These are phyloP conservation scores for Eruca vesicaria DNA, from an alignment of 441 rosid genomes.

Conservation along the genomic window DNA sequence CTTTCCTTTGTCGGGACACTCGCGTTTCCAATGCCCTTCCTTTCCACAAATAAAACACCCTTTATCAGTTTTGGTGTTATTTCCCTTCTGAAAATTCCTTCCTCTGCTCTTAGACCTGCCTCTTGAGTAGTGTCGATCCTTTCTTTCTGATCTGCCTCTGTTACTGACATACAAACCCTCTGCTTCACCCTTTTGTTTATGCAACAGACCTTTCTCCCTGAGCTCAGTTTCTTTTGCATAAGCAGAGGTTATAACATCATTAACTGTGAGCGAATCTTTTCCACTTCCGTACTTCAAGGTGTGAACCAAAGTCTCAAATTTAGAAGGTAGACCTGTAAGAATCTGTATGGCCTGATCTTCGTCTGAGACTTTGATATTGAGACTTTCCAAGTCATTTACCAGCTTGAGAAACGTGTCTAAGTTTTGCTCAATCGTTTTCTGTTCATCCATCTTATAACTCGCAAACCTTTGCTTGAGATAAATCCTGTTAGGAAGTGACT, in stretches of 20 bases:
- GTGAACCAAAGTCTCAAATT: background rate
- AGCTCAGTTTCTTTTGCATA: too few relatives aligned
- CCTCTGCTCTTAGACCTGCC: background rate
- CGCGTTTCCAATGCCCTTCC: background rate
- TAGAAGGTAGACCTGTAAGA: background rate
- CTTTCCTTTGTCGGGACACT: background rate
- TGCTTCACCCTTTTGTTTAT: rapidly evolving
- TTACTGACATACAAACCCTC: background rate
- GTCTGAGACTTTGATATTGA: background rate
- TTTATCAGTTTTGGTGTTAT: background rate
- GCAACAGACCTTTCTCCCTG: background rate
- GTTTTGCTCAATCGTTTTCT: background rate
- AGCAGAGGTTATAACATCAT: too few relatives aligned
- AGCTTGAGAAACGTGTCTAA: background rate
- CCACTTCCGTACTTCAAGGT: background rate
- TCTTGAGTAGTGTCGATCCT: background rate
- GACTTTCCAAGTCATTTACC: background rate
- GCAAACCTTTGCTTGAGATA: background rate
- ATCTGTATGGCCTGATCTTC: background rate
- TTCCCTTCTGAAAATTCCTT: background rate
- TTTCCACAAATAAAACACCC: background rate
- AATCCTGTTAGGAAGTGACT: background rate
- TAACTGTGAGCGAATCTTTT: background rate
- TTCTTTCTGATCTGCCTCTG: background rate
- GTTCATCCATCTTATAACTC: background rate